Percentiles rank a stretch among this genome's conserved stretches.
Conservation (phyloP, 2,329 filamentous ascomycete genomes). For the Fusarium xylarioides region DNA sequence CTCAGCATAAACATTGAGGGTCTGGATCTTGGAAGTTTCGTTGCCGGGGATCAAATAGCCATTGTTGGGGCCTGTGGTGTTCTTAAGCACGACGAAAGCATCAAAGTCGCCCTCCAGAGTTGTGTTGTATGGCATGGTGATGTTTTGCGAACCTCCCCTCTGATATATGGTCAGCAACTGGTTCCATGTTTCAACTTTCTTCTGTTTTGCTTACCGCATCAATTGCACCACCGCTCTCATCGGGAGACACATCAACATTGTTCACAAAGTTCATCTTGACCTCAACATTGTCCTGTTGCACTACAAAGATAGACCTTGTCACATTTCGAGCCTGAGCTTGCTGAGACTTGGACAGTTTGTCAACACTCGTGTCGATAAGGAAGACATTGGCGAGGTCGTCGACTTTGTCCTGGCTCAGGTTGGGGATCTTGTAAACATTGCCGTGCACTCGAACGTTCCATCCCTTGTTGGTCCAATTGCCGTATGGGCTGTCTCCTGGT, state of each 20-base stretch:
- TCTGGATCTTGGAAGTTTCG: slow-evolving; percentile 70
- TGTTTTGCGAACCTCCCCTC: slow-evolving; percentile 67
- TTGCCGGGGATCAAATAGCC: slow-evolving; percentile 69
- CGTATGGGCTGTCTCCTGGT: slow-evolving; percentile 61
- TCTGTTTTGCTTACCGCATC: slow-evolving; percentile 48
- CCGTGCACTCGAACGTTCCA: slow-evolving; percentile 83
- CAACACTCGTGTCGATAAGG: slow-evolving; percentile 70
- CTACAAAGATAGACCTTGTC: slow-evolving; percentile 77
- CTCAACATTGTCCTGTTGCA: slow-evolving; percentile 73
- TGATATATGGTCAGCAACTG: slow-evolving; percentile 20
- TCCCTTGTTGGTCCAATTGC: slow-evolving; percentile 80
- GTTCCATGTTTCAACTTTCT: too few relatives aligned
- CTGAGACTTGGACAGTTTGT: slow-evolving; percentile 65
- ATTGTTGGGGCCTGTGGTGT: slow-evolving; percentile 60
- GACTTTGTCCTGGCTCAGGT: slow-evolving; percentile 70
- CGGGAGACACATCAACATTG: slow-evolving; percentile 58
- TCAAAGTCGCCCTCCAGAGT: slow-evolving; percentile 78
- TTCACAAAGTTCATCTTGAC: slow-evolving; percentile 69
- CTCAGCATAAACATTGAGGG: slow-evolving; percentile 73
- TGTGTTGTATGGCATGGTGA: slow-evolving; percentile 72
- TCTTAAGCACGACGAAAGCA: slow-evolving; percentile 70
- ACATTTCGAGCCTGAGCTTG: slow-evolving; percentile 77
- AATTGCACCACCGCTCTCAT: slow-evolving; percentile 62
- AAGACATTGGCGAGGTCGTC: slow-evolving; percentile 76
- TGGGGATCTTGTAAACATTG: slow-evolving; percentile 83